Base-by-base conservation (phyloP, 495 filamentous ascomycete species). In the Cercophora samala region DNA sequence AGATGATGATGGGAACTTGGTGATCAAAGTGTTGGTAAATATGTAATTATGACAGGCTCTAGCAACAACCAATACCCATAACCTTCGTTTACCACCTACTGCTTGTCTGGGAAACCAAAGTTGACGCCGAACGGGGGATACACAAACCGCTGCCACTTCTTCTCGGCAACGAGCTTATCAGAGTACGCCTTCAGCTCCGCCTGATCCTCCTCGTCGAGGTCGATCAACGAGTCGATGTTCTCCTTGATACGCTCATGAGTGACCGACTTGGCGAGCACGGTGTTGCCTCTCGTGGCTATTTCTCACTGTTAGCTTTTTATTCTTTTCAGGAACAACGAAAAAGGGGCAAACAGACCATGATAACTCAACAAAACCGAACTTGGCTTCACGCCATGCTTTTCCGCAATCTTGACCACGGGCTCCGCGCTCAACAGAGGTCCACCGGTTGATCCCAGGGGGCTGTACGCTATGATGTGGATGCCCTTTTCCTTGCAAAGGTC, bases 221-320 rank as follows among this genome's bases (percentile, higher is more conserved):
- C 79, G 72, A 91, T 81, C 66, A 92, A 77, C 5, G 37, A 46
- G 62, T 89, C 83, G 74, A 84, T 77, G 78, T 95, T 95, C 66
- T 86, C 85, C 75, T 89, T 86, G 76, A 93, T 93, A 59, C 90
- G 84, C 62, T 86, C 83, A 13, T 88, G 87, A 4, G 85, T 92
- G 9, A 92, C 88, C 0, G 91, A 93, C 79, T 95, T 95, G 71
- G 90, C 86, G 25, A 95, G 84, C 17, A 93, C 91, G 11, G 88
- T 90, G 63, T 81, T 86, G 62, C 89, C 89, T 63, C 90, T 86
- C 61, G 87, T 84, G 62, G 91, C 91, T 91, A 8, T 23, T 51
- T 53, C 0, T 56, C 5, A 24, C 11, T 19, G 53, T 71, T 37
- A 71, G 64, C 52, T 64, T 25, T 46, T 58, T 9, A 24, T 15